Base-by-base conservation (phyloP, 2,329 filamentous ascomycete genomes). In the Colletotrichum endophyticum region DNA sequence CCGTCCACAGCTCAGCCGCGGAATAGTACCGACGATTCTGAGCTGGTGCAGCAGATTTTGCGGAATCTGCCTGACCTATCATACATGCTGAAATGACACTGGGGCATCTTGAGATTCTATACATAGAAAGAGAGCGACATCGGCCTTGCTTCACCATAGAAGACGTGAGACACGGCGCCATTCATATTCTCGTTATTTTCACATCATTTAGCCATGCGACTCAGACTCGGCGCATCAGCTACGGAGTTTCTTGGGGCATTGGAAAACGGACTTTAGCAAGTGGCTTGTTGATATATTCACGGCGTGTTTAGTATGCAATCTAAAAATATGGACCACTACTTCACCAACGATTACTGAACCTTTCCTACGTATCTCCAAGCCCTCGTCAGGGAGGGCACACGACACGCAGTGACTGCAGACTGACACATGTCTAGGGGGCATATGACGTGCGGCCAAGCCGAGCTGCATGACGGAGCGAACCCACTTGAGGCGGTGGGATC, bases 11-110 rank as follows among this genome's bases (percentile, higher is more conserved):
- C 56, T 8, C 68, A 66, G 44, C 44, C 64, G 25, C 57, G 8
- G 44, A 66, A 69, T 57, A 63, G 49, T 25, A 72, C 77, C 11
- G 78, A 83, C 39, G 82, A 86, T 22, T 83, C 85, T 16, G 80
- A 82, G 22, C 78, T 83, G 19, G 81, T 86, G 66, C 80, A 81
- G 16, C 79, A 77, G 36, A 84, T 88, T 66, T 76, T 88, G 39
- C 80, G 80, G 64, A 82, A 81, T 67, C 80, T 88, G 25, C 87
- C 87, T 5, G 85, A 88, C 79, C 79, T 88, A 53, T 86, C 87
- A 25, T 88, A 88, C 72, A 88, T 88, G 87, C 78, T 88, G 77
- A 82, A 83, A 78, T 88, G 22, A 79, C 13, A 19, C 6, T 69
- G 5, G 22, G 68, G 36, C 68, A 44, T 72, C 28, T 63, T 64